phyloP scores from a whole-genome alignment of 2,329 filamentous ascomycete genomes.

The Penicillium sp. region DNA sequence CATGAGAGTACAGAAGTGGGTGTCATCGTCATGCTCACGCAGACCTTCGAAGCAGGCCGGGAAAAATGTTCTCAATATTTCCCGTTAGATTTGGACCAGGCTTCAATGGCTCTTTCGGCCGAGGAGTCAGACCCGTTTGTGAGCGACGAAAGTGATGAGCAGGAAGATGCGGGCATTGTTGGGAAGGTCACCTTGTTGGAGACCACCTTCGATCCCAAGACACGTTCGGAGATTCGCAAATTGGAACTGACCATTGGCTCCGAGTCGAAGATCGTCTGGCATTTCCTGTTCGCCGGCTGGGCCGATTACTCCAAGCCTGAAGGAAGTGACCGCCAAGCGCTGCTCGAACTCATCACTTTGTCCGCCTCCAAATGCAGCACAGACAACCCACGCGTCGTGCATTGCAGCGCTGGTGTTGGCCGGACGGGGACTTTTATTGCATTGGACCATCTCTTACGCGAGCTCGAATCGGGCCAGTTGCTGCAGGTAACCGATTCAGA shows the following conservation, averaged over 20 bases:
- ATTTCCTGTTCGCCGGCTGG: constrained; percentile 84
- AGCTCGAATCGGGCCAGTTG: constrained; percentile 72
- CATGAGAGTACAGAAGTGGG: constrained; percentile 71
- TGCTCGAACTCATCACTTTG: constrained; percentile 51
- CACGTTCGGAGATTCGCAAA: constrained; percentile 68
- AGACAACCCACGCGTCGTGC: constrained; percentile 73
- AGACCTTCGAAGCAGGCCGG: constrained; percentile 71
- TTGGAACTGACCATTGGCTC: constrained; percentile 53
- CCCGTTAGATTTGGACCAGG: constrained; percentile 57
- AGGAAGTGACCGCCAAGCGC: constrained; percentile 50
- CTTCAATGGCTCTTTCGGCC: constrained; percentile 45
- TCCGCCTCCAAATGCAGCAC: constrained; percentile 46
- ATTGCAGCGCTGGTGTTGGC: constrained; percentile 90
- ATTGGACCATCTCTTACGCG: constrained; percentile 83
- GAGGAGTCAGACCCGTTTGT: constrained; percentile 40
- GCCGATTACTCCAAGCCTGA: constrained; percentile 83
- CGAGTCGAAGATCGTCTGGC: constrained; percentile 68
- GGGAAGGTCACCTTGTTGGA: constrained; percentile 64
- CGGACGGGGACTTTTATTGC: constrained; percentile 94
- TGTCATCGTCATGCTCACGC: constrained; percentile 92
- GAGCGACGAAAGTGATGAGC: constrained; percentile 61
- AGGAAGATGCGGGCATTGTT: constrained; percentile 61
- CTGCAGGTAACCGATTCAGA: constrained; percentile 47
- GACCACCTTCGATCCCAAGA: constrained; percentile 54
- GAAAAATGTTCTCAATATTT: constrained; percentile 93